Conservation (phyloP, 768 basidiomycete species). For the Myochromella boudieri region DNA sequence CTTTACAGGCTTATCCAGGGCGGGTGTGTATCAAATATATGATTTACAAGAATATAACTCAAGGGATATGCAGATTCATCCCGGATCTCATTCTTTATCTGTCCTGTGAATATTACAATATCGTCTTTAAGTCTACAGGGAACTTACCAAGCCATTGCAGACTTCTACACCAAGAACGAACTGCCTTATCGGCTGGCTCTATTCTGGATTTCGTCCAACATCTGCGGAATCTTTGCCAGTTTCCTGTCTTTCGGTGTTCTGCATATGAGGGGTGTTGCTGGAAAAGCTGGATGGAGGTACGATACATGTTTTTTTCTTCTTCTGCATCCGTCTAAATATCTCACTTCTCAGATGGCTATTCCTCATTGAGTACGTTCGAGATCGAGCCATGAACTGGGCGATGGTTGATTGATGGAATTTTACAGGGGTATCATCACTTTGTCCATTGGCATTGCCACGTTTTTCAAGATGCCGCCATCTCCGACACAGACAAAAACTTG, state of each 20-base stretch:
- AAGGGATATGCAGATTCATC: constrained; percentile 39
- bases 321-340: background rate
- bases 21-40: constrained; percentile 29
- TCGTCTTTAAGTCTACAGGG: background rate
- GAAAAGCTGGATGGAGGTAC: constrained; percentile 49
- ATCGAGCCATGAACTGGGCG: background rate
- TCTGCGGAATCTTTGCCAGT: constrained; percentile 45
- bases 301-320: background rate
- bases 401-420: background rate
- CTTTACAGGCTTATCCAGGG: constrained; percentile 48
- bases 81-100: constrained; percentile 63
- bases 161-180: constrained; percentile 62
- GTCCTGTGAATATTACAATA: constrained; percentile 42
- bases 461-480: constrained; percentile 59
- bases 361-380: constrained; percentile 43
- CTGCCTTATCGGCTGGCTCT: constrained; percentile 54
- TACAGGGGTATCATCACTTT: constrained; percentile 48
- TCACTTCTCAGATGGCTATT: constrained; percentile 49
- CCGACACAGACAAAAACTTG: constrained; percentile 59
- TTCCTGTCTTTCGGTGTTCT: constrained; percentile 65
- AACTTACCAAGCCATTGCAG: constrained; percentile 21
- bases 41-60: background rate
- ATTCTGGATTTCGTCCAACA: constrained; percentile 53
- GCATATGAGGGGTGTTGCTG: constrained; percentile 56
- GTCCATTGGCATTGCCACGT: constrained; percentile 50